Evolutionary conservation across 2,329 filamentous ascomycete genomes (phyloP), one percentile per base, ranked within the genome.

Genomic region (Westerdykella aurantiaca): DNA sequence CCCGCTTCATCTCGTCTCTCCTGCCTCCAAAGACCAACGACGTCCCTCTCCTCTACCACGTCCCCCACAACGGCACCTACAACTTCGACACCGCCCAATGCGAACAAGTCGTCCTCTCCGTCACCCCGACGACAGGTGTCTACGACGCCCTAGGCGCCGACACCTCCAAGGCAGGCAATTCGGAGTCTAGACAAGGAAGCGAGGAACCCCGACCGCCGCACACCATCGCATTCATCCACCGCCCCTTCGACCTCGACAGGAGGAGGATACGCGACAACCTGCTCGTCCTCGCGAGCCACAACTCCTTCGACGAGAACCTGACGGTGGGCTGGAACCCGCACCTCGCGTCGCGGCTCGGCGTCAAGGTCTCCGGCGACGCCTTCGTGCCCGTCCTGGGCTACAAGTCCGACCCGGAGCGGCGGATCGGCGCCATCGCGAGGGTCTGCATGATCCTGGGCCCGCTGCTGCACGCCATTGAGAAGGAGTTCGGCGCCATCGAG

Each of bases 271-370:
- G 55, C 35, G 52, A 46, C 39, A 56, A 55, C 16, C 54, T 56
- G 1, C 51, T 65, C 31, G 58, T 67, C 11, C 49, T 69, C 9
- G 56, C 65, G 6, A 65, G 60, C 47, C 67, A 70, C 35, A 60
- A 55, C 6, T 57, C 59, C 6, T 69, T 70, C 37, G 66, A 70
- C 37, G 65, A 69, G 44, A 44, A 63, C 10, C 47, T 70, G 31
- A 69, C 67, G 2, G 62, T 68, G 6, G 68, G 66, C 6, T 69
- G 61, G 58, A 71, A 70, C 35, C 42, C 51, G 4, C 52, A 53
- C 5, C 48, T 70, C 14, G 66, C 65, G 14, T 48, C 34, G 34
- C 57, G 59, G 3, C 46, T 70, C 9, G 61, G 59, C 4, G 49
- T 70, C 38, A 23, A 41, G 60, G 3, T 39, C 35, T 47, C 55